Evolutionary conservation across 2,329 filamentous ascomycete species (phyloP), one percentile per base, ranked within the genome.

Genomic region (Lasiodiplodia theobromae): DNA sequence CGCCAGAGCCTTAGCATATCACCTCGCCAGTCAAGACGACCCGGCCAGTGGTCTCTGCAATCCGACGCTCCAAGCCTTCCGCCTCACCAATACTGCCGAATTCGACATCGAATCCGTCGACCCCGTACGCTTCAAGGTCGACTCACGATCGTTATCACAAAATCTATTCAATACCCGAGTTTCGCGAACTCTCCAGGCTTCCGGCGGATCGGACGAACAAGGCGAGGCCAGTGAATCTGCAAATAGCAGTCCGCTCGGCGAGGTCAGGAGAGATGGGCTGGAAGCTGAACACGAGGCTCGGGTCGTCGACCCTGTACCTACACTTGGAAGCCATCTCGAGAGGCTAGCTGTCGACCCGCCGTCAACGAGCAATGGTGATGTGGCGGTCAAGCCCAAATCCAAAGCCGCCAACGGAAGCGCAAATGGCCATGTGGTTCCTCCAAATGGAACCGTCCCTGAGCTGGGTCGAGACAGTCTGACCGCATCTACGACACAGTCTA

Each of bases 1-100:
- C 74, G 93, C 94, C 10, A 88, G 93, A 74, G 92, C 92, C 1
- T 81, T 97, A 38, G 94, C 94, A 14, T 87, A 92, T 68, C 92
- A 92, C 74, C 85, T 97, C 63, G 92, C 93, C 11, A 92, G 91
- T 74, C 89, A 93, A 75, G 91, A 94, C 73, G 88, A 96, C 71
- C 89, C 93, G 0, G 89, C 92, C 71, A 84, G 82, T 69, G 88
- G 87, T 2, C 82, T 97, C 0, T 97, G 93, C 73, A 83, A 82
- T 44, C 60, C 60, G n/a, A 64, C 60, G 18, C 60, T 25, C 16
- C 4, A 25, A 11, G 21, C 60, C 28, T 64, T 64, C 25, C 60
- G 47, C 12, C 37, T 64, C 25, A 3, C 28, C n/a, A 52, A 38
- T 16, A 38, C 47, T n/a, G 60, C 47, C n/a, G 47, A 52, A 28